Percentiles rank a stretch among this genome's conserved stretches.
Evolutionary conservation across 805 yeast genomes (phyloP).

Genomic region (Kodamaea kaohsiungensis): DNA sequence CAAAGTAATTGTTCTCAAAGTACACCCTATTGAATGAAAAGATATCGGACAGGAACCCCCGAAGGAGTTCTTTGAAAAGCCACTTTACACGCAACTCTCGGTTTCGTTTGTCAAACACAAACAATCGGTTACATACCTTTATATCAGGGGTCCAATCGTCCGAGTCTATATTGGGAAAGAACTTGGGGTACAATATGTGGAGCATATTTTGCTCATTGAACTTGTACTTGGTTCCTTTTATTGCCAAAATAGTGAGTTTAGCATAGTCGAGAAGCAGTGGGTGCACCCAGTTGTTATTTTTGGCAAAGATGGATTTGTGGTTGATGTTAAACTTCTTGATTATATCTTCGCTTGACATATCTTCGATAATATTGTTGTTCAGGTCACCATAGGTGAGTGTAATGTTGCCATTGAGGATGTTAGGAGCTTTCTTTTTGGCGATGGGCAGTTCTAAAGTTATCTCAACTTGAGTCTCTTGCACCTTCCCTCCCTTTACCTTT

Average conservation of each 20-base stretch:
- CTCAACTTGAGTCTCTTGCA: not conserved
- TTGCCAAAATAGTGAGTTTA: constrained; percentile 40
- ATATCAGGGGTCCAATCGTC: constrained; percentile 40
- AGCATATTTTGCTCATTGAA: constrained; percentile 44
- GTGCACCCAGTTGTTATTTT: constrained; percentile 36
- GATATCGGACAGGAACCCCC: constrained; percentile 17
- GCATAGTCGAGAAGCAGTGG: constrained; percentile 35
- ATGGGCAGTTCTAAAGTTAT: not conserved
- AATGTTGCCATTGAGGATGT: constrained; percentile 4
- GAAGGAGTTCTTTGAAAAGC: constrained; percentile 21
- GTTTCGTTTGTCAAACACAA: constrained; percentile 12
- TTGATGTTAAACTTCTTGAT: constrained; percentile 6
- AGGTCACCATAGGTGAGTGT: constrained; percentile 1
- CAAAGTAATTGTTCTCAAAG: constrained; percentile 27
- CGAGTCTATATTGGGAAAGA: constrained; percentile 42
- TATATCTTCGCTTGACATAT: not conserved
- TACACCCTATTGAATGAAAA: constrained; percentile 30
- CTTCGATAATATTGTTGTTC: not conserved
- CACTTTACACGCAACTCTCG: constrained; percentile 18
- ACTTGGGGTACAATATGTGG: constrained; percentile 46
- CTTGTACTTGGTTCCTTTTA: constrained; percentile 39
- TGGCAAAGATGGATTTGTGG: constrained; percentile 21
- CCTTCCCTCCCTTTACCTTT: not conserved
- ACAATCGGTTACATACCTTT: constrained; percentile 19
- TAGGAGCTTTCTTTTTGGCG: not conserved